Evolutionary conservation across 352 stramenopile species (phyloP), one percentile per base, ranked within the genome.

Genomic region (Phytophthora brassicae): DNA sequence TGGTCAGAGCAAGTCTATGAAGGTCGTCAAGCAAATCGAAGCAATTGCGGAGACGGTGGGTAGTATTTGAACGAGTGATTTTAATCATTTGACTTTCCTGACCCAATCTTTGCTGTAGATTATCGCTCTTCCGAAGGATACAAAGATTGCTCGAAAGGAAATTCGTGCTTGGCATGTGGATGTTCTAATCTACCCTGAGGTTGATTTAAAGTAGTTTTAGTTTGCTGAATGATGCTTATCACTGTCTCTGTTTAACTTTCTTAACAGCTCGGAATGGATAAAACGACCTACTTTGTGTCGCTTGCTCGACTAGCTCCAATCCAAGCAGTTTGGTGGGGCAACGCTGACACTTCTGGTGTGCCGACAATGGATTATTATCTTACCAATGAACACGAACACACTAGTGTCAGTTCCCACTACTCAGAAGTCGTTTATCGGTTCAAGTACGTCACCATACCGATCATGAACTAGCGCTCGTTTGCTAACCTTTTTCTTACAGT

Each of bases 281-380:
- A 89, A 35, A 81, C 77, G n/a, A 88, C 80, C 7, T 94, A 81
- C 47, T 91, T 92, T 43, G 36, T 94, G 19, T 82, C 81, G 26
- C 83, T 89, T 20, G 60, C 76, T 51, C 82, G 82, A 0, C 68
- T 94, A 22, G 85, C 85, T 14, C 72, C 74, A 9, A 52, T 90
- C 6, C 85, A 94, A 70, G 83, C 83, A 2, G 79, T 66, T 49
- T 94, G 83, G 83, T 92, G 80, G 76, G 83, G 79, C 5, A 88
- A 89, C 47, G 68, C 85, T 12, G 85, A 92, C 54, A 94, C 85
- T 0, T 82, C 81, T 0, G 81, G 85, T 8, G 73, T 90, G 0
- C 78, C 75, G 20, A 70, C 74, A 5, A 83, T 94, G 55, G 81
- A 92, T 39, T 91, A 87, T 35, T 86, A 74, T 19, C 64, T 94